Evolutionary conservation across 306 rosid genomes (phyloP).

Genomic region (Coriaria nepalensis): DNA sequence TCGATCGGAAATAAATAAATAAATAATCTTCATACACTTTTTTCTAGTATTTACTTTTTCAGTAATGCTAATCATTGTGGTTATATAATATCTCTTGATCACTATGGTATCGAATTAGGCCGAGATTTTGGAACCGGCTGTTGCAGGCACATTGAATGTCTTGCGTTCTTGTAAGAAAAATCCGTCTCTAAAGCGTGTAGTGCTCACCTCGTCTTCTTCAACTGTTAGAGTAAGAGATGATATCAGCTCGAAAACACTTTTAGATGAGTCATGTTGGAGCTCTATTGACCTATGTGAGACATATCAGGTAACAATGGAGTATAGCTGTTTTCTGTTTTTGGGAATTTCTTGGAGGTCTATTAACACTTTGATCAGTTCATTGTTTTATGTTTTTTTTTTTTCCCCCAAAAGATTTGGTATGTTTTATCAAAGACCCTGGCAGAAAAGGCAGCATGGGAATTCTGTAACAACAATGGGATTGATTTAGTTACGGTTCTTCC

Average conservation of each 20-base stretch:
- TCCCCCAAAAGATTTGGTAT: slow-evolving; percentile 52
- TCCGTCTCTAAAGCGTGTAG: slow-evolving; percentile 41
- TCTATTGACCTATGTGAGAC: slow-evolving; percentile 41
- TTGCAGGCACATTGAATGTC: slow-evolving; percentile 67
- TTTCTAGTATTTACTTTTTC: background rate
- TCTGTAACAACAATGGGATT: slow-evolving; percentile 52
- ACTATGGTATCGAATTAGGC: slow-evolving; percentile 16
- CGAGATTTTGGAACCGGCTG: slow-evolving; percentile 58
- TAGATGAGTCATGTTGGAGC: slow-evolving; percentile 75
- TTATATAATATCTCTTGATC: background rate
- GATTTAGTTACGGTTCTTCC: slow-evolving; percentile 59
- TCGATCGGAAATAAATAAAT: background rate
- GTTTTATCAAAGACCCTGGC: slow-evolving; percentile 60
- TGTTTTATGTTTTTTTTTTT: background rate
- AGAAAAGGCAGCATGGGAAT: slow-evolving; percentile 78
- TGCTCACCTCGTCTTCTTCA: slow-evolving; percentile 82
- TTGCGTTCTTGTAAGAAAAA: slow-evolving; percentile 58
- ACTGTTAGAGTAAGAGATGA: slow-evolving; percentile 49
- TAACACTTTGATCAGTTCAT: background rate
- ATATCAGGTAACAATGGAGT: slow-evolving; percentile 32
- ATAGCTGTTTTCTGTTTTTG: background rate
- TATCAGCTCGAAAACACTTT: slow-evolving; percentile 36
- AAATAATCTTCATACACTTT: background rate
- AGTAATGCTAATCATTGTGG: background rate
- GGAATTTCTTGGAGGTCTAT: background rate